phyloP scores from a whole-genome alignment of 441 rosid genomes.

The Lepidium campestre region DNA sequence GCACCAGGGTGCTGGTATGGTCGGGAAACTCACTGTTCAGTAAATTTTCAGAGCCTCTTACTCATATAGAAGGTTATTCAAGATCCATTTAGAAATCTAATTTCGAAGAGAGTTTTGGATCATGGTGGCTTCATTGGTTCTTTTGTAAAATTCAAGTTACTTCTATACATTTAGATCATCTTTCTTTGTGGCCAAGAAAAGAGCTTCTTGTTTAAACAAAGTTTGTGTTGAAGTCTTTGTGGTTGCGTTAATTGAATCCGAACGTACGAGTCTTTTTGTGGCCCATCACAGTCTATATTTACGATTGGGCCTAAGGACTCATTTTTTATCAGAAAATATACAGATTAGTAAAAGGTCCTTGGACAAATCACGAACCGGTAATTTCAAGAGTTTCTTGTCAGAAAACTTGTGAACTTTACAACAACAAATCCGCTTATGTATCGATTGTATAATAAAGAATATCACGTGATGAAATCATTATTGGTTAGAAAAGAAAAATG shows the following conservation, averaged over 20 bases:
- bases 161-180: neutral
- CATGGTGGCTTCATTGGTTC: neutral
- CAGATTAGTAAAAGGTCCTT: neutral
- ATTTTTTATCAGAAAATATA: neutral
- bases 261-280: neutral
- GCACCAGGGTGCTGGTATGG: conserved; percentile 97
- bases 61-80: neutral
- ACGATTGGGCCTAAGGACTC: neutral
- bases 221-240: neutral
- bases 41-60: neutral
- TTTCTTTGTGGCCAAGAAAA: neutral
- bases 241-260: neutral
- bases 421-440: neutral
- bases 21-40: conserved; percentile 63
- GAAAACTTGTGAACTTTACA: neutral
- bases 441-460: neutral
- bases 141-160: neutral
- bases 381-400: neutral
- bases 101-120: neutral
- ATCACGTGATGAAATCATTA: neutral
- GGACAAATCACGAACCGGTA: neutral
- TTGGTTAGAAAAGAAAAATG: neutral
- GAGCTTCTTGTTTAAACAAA: neutral
- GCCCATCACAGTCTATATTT: neutral
- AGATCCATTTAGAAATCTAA: neutral